Percentiles rank a stretch among this genome's conserved stretches.
Evolutionary conservation across 768 basidiomycete genomes (phyloP).

Genomic region (Podaxis pistillaris): DNA sequence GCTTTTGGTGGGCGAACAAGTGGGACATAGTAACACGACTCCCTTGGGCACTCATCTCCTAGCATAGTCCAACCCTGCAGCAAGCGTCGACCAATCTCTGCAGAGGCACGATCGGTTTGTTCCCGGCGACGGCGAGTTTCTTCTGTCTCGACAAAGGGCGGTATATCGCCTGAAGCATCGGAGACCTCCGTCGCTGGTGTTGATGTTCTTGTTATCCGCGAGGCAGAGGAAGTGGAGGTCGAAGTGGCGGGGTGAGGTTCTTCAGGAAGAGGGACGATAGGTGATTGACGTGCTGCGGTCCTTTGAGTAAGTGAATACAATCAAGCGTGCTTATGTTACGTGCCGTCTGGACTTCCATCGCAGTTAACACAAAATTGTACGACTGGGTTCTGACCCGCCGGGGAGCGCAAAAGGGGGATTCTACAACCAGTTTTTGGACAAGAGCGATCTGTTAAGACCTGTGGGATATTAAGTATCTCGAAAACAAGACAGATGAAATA

Average conservation of each 20-base stretch:
- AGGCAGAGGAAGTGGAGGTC: conserved; percentile 46
- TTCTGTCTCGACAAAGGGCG: conserved; percentile 54
- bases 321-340: conserved; percentile 13
- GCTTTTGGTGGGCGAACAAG: conserved; percentile 74
- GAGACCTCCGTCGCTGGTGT: conserved; percentile 81
- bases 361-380: conserved; percentile 66
- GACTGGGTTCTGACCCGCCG: conserved; percentile 43
- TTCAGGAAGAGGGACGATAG: background rate
- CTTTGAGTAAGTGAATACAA: background rate
- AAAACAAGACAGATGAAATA: background rate
- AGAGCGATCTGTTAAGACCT: conserved; percentile 65
- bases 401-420: conserved; percentile 76
- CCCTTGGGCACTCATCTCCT: conserved; percentile 78
- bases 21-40: conserved; percentile 75
- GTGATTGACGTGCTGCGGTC: background rate
- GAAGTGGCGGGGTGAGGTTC: conserved; percentile 24
- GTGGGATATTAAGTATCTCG: background rate
- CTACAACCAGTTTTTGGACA: conserved; percentile 57
- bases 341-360: conserved; percentile 37
- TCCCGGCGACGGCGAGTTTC: conserved; percentile 66
- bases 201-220: conserved; percentile 58
- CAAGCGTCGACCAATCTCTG: conserved; percentile 75
- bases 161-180: conserved; percentile 45
- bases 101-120: conserved; percentile 79
- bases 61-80: conserved; percentile 88